phyloP scores from a whole-genome alignment of 176 grass and related monocot species.

The Triticum urartu region DNA sequence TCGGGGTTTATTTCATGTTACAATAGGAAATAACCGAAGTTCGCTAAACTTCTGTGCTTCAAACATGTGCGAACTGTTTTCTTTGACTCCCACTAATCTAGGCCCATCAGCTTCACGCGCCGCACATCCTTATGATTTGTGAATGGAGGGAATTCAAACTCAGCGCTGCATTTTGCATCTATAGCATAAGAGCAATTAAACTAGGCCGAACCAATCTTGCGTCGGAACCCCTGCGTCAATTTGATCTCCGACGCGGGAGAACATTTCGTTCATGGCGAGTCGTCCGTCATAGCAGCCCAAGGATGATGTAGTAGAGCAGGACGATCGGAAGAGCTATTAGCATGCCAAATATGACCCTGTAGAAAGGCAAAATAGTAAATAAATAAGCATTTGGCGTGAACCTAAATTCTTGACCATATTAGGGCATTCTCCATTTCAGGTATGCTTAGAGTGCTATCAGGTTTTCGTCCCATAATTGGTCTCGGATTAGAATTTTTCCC shows the following conservation, averaged over 20 bases:
- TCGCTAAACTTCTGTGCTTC: background rate
- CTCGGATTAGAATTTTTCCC: background rate
- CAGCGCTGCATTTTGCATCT: background rate
- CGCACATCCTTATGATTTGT: background rate
- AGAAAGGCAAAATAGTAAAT: background rate
- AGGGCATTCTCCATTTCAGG: background rate
- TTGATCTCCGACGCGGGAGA: background rate
- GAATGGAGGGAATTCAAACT: background rate
- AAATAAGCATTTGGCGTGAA: no score
- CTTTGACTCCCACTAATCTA: background rate
- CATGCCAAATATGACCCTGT: constrained; percentile 96
- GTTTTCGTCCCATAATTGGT: background rate
- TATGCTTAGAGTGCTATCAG: background rate
- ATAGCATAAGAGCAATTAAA: background rate
- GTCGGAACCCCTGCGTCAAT: background rate
- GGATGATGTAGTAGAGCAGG: constrained; percentile 75
- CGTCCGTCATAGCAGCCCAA: constrained; percentile 53
- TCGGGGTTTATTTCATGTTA: background rate
- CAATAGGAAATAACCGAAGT: background rate
- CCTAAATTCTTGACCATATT: background rate
- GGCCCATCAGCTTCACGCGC: background rate
- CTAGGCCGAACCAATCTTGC: background rate
- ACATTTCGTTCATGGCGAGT: background rate
- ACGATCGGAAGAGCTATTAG: constrained; percentile 76
- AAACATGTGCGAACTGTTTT: background rate